Evolutionary conservation across 208 protist species (phyloP), one percentile per base, ranked within the genome.

Genomic region (Trypanosoma mega): DNA sequence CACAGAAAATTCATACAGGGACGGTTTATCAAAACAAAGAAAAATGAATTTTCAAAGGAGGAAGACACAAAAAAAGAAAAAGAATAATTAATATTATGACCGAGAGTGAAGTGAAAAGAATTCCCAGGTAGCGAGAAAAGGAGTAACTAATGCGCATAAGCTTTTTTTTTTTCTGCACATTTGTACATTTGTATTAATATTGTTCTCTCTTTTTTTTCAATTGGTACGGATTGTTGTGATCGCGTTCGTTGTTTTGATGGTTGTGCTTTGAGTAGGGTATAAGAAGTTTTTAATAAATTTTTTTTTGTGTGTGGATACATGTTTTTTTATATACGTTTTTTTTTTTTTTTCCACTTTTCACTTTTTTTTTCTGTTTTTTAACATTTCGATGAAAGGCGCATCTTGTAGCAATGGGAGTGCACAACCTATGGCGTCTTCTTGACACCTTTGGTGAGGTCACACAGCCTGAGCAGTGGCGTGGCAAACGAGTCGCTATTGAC

Each of bases 401-500:
- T 36, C 21, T 71, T 18, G 21, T 20, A 3, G 18, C 23, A n/a
- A 96, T 96, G 90, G 90, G 90, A 36, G 86, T 96, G 46, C 83
- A 89, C 53, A 81, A 80, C 3, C 66, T 96, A 8, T 96, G 90
- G 87, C 64, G 78, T 18, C 63, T 96, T 30, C 74, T 96, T n/a
- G 90, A 96, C 45, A 68, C 77, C 5, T 92, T 92, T 59, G 86
- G 86, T 0, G 66, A 86, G 34, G 80, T 91, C 0, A 82, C 80
- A 6, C 74, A 72, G 23, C 82, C 87, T 24, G 86, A 86, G 27
- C 59, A 76, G 0, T 78, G 83, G 76, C 69, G 63, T 11, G 90
- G 80, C 12, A 78, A 76, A 55, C 79, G 81, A 0, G 85, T 96
- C 31, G 90, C 90, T 5, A 73, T 96, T 29, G 90, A 96, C 47